Evolutionary conservation across 176 grass and related monocot species (phyloP).

Genomic region (Bothriochloa decipiens): DNA sequence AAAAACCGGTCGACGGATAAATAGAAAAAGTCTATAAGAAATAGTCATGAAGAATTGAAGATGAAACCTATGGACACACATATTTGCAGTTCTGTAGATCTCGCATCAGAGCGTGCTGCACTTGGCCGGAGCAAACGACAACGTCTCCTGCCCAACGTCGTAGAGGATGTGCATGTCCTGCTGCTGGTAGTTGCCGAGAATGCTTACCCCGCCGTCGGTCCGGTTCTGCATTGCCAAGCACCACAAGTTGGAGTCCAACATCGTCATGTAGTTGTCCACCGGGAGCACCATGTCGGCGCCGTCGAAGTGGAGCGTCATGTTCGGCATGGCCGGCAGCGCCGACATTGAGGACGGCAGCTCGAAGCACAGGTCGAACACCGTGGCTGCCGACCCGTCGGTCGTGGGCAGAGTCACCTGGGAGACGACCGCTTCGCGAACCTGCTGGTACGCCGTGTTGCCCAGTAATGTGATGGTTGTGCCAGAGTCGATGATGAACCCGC

Average conservation of each 20-base stretch:
- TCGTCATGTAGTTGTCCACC: slow-evolving; percentile 58
- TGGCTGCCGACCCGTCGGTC: slow-evolving; percentile 20
- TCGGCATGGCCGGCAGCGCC: slow-evolving; percentile 45
- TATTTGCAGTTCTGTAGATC: not conserved
- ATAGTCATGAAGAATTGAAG: too few species aligned
- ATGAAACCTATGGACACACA: too few species aligned
- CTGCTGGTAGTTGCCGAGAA: slow-evolving; percentile 66
- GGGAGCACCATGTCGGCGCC: slow-evolving; percentile 66
- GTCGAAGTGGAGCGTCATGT: slow-evolving; percentile 53
- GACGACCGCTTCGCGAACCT: slow-evolving; percentile 32
- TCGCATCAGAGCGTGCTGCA: slow-evolving; percentile 50
- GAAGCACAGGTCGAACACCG: slow-evolving; percentile 67
- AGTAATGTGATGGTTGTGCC: slow-evolving; percentile 60
- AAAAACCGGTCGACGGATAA: too few species aligned
- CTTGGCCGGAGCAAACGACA: slow-evolving; percentile 62
- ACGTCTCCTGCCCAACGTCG: slow-evolving; percentile 42
- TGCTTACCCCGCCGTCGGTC: slow-evolving; percentile 31
- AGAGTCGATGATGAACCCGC: slow-evolving; percentile 76
- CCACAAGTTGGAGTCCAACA: slow-evolving; percentile 29
- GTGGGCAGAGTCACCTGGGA: slow-evolving; percentile 36
- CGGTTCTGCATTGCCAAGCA: slow-evolving; percentile 48
- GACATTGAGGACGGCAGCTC: slow-evolving; percentile 22
- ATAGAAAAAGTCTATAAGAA: too few species aligned
- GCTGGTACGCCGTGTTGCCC: slow-evolving; percentile 35
- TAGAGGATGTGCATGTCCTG: slow-evolving; percentile 76